Base-by-base conservation (phyloP, 2,329 filamentous ascomycete genomes). In the Venturia effusa region DNA sequence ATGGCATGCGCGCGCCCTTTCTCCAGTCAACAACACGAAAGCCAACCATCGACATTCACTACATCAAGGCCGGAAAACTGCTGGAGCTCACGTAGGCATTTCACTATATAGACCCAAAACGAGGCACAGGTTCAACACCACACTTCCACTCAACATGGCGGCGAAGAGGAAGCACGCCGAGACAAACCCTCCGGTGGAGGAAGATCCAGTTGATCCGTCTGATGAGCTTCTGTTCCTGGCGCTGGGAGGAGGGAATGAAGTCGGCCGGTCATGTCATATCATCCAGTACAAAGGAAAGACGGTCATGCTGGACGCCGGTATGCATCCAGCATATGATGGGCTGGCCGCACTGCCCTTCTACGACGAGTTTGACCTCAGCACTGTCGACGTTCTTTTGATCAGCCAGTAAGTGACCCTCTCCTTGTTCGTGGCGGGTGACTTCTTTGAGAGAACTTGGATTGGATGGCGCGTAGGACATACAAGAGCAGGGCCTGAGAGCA, bases 201-300 rank as follows among this genome's bases (percentile, higher is more conserved):
- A 97, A 65, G 92, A 97, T 71, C 90, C 92, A 0, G 88, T 96
- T 65, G 93, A 97, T 71, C 92, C 94, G 4, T 85, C 92, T 0
- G 94, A 99, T 73, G 92, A 97, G 80, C 84, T 99, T 65, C 89
- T 92, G 79, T 99, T 99, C 72, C 83, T 96, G 63, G 95, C 91
- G 71, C 80, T 99, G 43, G 94, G 94, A 66, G 94, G 94, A 66
- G 94, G 94, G 69, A 97, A 97, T 75, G 94, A 99, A 77, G 94
- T 99, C 67, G 94, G 94, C 63, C 84, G 94, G 68, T 97, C 94
- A 68, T 97, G 94, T 76, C 94, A 99, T 74, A 96, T 99, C 70
- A 87, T 99, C 66, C 92, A 97, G 73, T 99, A 99, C 83, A 99
- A 97, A 78, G 94, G 94, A 67, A 99, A 99, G 77, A 97, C 93